These are phyloP conservation scores for Sindora glabra DNA, from an alignment of 306 rosid species.

Conservation along the genomic window DNA sequence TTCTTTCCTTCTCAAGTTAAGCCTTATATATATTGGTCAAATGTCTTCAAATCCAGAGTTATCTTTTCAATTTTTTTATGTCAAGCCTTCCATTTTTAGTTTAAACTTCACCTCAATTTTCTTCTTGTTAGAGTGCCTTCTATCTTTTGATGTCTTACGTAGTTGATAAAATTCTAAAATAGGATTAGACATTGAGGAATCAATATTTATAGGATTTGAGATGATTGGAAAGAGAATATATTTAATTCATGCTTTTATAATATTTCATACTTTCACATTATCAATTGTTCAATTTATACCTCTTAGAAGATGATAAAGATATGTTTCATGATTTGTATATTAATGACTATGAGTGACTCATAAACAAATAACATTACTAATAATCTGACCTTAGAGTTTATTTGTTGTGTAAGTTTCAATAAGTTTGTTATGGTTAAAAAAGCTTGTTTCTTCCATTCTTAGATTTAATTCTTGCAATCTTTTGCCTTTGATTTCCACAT, in stretches of 20 bases:
- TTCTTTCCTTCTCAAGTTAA: constrained; percentile 77
- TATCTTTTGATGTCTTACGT: constrained; percentile 57
- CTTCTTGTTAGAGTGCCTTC: constrained; percentile 56
- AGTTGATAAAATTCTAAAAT: constrained; percentile 64
- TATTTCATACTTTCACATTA: constrained; percentile 72
- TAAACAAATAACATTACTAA: background rate
- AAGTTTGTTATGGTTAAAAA: constrained; percentile 76
- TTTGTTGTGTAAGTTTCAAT: constrained; percentile 81
- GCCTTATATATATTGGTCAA: constrained; percentile 95
- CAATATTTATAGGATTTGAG: constrained; percentile 83
- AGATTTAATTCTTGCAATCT: constrained; percentile 85
- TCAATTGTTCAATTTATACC: constrained; percentile 66
- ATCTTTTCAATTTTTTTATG: constrained; percentile 86
- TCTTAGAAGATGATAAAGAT: constrained; percentile 44
- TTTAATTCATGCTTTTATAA: constrained; percentile 74
- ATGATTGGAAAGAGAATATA: constrained; percentile 63
- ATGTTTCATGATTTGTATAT: constrained; percentile 13
- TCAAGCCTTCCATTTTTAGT: constrained; percentile 63
- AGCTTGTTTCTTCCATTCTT: constrained; percentile 87
- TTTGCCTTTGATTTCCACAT: constrained; percentile 92
- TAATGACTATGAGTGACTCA: constrained; percentile 4
- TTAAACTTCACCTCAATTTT: constrained; percentile 71
- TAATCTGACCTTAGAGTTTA: constrained; percentile 68
- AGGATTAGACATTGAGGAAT: constrained; percentile 50
- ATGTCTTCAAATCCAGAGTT: constrained; percentile 93